phyloP scores from a whole-genome alignment of 768 basidiomycete species.

The Tulasnella sp. region DNA sequence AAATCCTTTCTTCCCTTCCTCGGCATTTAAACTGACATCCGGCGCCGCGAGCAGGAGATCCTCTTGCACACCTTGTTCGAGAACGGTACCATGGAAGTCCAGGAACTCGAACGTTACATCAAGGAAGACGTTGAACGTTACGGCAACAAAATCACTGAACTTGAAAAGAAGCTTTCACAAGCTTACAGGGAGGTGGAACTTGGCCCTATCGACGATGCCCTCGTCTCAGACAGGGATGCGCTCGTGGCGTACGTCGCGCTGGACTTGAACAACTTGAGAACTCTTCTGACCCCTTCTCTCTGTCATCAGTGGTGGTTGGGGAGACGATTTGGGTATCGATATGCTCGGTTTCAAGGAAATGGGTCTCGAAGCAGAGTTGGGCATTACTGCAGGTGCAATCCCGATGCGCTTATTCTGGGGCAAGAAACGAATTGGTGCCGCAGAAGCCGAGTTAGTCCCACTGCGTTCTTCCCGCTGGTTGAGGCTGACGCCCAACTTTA shows the following conservation, averaged over 20 bases:
- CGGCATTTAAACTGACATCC: not conserved
- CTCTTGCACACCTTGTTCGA: slow-evolving; percentile 86
- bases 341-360: slow-evolving; percentile 83
- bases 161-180: slow-evolving; percentile 78
- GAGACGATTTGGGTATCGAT: slow-evolving; percentile 82
- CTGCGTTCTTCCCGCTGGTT: not conserved
- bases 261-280: not conserved
- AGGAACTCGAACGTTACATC: slow-evolving; percentile 79
- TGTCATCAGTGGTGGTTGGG: slow-evolving; percentile 65
- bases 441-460: slow-evolving; percentile 43
- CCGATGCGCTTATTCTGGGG: slow-evolving; percentile 70
- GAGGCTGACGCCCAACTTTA: not conserved
- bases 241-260: slow-evolving; percentile 50
- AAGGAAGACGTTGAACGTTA: slow-evolving; percentile 82
- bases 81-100: slow-evolving; percentile 68
- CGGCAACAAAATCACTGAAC: slow-evolving; percentile 62
- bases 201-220: slow-evolving; percentile 50
- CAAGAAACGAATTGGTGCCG: slow-evolving; percentile 37
- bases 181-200: slow-evolving; percentile 65
- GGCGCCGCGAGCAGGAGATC: slow-evolving; percentile 57
- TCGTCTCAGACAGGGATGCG: slow-evolving; percentile 58
- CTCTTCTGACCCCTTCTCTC: not conserved
- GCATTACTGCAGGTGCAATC: slow-evolving; percentile 65
- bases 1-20: not conserved
- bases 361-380: slow-evolving; percentile 81